Conservation (phyloP, 2,329 filamentous ascomycete species). For the Myotisia sp. region DNA sequence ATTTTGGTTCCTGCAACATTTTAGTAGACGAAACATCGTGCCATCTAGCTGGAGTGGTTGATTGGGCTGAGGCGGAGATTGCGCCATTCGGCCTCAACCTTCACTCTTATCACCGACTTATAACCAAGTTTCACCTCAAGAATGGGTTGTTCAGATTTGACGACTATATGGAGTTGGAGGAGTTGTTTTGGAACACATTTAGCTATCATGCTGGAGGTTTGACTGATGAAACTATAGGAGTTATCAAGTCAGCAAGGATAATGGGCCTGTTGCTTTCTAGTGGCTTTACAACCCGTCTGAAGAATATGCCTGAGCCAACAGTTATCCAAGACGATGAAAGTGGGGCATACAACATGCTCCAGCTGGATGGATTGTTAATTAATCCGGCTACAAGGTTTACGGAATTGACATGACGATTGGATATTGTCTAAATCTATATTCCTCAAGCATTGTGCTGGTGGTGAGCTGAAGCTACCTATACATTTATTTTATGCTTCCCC, state of each 20-base stretch:
- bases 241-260: slow-evolving; percentile 22
- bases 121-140: slow-evolving; percentile 23
- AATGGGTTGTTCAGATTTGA: slow-evolving; percentile 23
- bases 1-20: slow-evolving; percentile 29
- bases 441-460: too few relatives aligned
- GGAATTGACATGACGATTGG: too few relatives aligned
- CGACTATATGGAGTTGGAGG: slow-evolving; percentile 16
- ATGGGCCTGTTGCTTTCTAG: slow-evolving; percentile 21
- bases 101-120: slow-evolving; percentile 22
- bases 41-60: slow-evolving; percentile 28
- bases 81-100: slow-evolving; percentile 30
- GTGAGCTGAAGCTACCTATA: too few relatives aligned
- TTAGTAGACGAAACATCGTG: slow-evolving; percentile 26
- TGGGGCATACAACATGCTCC: slow-evolving; percentile 28
- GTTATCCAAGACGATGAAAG: slow-evolving; percentile 27
- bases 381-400: slow-evolving; percentile 24
- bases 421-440: too few relatives aligned
- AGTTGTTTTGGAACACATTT: slow-evolving; percentile 25
- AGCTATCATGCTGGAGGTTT: slow-evolving; percentile 19
- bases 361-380: slow-evolving; percentile 26
- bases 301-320: slow-evolving; percentile 22
- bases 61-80: slow-evolving; percentile 31
- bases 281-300: slow-evolving; percentile 29
- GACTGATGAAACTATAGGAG: slow-evolving; percentile 14
- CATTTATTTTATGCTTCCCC: too few relatives aligned